Evolutionary conservation across 192 early-diverging fungal species (phyloP).

Genomic region (Mortierella antarctica): DNA sequence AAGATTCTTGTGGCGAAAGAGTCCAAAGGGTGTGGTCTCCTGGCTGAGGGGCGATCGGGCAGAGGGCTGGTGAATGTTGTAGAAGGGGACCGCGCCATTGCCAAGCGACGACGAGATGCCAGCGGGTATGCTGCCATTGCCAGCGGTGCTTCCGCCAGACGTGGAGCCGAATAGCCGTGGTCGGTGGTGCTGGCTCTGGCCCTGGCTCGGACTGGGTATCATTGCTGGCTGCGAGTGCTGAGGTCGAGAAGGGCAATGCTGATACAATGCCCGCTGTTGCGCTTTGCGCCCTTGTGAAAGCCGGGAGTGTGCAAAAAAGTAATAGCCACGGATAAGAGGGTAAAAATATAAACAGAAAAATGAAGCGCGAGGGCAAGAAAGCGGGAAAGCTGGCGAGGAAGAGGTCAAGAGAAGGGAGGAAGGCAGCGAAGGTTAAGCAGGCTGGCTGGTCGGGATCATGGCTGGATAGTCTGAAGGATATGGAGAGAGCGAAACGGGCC

Average conservation of each 20-base stretch:
- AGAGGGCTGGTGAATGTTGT: constrained; percentile 50
- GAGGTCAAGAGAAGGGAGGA: background rate
- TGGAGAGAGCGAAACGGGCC: background rate
- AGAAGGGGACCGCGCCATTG: constrained; percentile 19
- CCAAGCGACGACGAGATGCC: constrained; percentile 1
- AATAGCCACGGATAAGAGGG: background rate
- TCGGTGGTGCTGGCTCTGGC: constrained; percentile 28
- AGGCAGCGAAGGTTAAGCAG: constrained; percentile 9
- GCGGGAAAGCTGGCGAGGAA: background rate
- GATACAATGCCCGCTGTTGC: background rate
- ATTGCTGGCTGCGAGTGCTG: background rate
- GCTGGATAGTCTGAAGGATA: constrained; percentile 2
- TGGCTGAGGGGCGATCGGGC: constrained; percentile 49
- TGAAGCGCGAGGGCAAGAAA: background rate
- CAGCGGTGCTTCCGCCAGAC: constrained; percentile 14
- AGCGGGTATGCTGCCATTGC: background rate
- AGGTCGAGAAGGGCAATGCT: background rate
- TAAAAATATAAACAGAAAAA: background rate
- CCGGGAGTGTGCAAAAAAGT: background rate
- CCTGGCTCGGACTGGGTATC: constrained; percentile 30
- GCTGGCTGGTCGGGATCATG: constrained; percentile 27
- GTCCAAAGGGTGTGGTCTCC: constrained; percentile 50
- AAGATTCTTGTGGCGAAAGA: constrained; percentile 52
- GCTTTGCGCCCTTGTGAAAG: background rate
- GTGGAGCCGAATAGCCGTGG: constrained; percentile 21